A percentile compares a stretch with the other conserved stretches of the same genome.
Evolutionary conservation across 805 yeast species (phyloP).

Genomic region (Dipodascopsis tothii): DNA sequence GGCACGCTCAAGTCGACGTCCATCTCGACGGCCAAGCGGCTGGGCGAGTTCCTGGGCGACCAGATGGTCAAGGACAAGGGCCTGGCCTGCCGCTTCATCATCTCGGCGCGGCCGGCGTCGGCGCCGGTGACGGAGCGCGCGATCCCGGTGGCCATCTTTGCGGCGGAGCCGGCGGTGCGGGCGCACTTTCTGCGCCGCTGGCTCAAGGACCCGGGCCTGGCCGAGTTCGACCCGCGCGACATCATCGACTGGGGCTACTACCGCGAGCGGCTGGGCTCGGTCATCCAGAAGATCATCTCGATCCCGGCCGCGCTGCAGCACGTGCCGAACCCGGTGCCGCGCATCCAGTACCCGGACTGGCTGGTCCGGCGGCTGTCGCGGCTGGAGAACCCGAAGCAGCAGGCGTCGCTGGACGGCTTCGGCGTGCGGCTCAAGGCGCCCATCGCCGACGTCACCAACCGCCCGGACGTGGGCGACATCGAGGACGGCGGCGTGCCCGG

Average conservation of each 20-base stretch:
- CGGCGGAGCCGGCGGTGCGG: slow-evolving; percentile 68
- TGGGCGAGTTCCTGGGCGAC: slow-evolving; percentile 90
- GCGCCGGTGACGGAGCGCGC: slow-evolving; percentile 96
- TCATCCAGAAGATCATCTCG: slow-evolving; percentile 86
- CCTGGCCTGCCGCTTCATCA: slow-evolving; percentile 87
- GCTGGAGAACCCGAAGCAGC: slow-evolving; percentile 59
- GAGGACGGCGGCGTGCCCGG: slow-evolving; percentile 21
- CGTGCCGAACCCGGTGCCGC: slow-evolving; percentile 83
- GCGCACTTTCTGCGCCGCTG: slow-evolving; percentile 72
- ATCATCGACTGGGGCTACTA: slow-evolving; percentile 93
- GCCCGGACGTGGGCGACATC: slow-evolving; percentile 24
- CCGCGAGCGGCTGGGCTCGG: slow-evolving; percentile 82
- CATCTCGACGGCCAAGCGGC: slow-evolving; percentile 85
- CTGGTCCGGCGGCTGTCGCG: slow-evolving; percentile 53
- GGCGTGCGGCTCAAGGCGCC: slow-evolving; percentile 31
- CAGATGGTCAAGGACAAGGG: slow-evolving; percentile 97
- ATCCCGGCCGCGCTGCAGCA: slow-evolving; percentile 95
- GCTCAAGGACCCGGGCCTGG: slow-evolving; percentile 71
- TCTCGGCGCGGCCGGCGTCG: slow-evolving; percentile 70
- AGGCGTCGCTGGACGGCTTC: slow-evolving; percentile 55
- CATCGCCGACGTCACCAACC: slow-evolving; percentile 32
- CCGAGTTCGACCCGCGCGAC: slow-evolving; percentile 76
- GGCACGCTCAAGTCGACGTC: slow-evolving; percentile 89
- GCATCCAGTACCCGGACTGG: slow-evolving; percentile 95
- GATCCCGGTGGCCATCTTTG: slow-evolving; percentile 89